Evolutionary conservation across 148 eudicot species (phyloP).

Genomic region (Rhododendron kiyosumense): DNA sequence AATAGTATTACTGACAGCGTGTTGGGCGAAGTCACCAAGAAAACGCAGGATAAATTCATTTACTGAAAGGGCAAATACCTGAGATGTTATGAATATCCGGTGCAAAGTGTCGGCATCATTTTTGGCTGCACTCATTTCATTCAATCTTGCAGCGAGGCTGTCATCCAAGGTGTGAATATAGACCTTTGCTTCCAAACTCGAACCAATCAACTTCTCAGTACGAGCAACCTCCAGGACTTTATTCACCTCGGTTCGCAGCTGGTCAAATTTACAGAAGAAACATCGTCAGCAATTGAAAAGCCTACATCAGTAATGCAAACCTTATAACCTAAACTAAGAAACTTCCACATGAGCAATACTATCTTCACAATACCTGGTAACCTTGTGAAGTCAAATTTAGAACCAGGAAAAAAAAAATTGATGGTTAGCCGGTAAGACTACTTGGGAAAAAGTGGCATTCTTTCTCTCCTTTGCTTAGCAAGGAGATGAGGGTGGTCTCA

Average conservation of each 20-base stretch:
- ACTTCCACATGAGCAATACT: not conserved
- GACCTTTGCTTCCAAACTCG: slow-evolving; percentile 94
- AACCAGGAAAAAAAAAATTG: not conserved
- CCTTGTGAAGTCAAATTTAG: not conserved
- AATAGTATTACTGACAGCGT: not conserved
- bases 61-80: slow-evolving; percentile 38
- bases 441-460: not conserved
- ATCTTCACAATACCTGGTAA: not conserved
- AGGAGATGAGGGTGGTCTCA: not conserved
- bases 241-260: slow-evolving; percentile 97
- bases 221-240: slow-evolving; percentile 89
- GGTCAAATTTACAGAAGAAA: slow-evolving; percentile 1
- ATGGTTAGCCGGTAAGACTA: not conserved
- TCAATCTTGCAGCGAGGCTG: slow-evolving; percentile 47
- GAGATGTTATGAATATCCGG: slow-evolving; percentile 90
- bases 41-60: not conserved
- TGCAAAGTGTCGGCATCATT: slow-evolving; percentile 74
- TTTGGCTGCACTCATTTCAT: slow-evolving; percentile 51
- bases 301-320: not conserved
- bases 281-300: not conserved
- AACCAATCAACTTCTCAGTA: slow-evolving; percentile 74
- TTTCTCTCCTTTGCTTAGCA: not conserved
- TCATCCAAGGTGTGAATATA: slow-evolving; percentile 64
- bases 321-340: not conserved
- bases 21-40: not conserved